Evolutionary conservation across 2,329 filamentous ascomycete species (phyloP).

Genomic region (Alternaria incomplexa): DNA sequence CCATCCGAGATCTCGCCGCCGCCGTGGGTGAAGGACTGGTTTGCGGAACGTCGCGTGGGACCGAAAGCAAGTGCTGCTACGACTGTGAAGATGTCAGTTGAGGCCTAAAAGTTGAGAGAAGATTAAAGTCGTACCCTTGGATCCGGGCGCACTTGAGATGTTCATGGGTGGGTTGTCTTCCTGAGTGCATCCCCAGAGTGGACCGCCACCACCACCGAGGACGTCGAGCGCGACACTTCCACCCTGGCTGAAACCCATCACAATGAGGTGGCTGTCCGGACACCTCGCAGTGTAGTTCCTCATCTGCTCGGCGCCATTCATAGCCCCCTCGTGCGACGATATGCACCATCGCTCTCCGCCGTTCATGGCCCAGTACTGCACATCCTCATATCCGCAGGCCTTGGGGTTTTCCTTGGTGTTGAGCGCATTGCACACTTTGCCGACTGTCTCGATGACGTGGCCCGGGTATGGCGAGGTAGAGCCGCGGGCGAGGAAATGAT

Average conservation of each 20-base stretch:
- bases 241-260: slow-evolving; percentile 38
- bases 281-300: slow-evolving; percentile 35
- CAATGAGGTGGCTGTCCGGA: slow-evolving; percentile 34
- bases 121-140: slow-evolving; percentile 19
- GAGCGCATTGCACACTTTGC: slow-evolving; percentile 31
- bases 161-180: slow-evolving; percentile 29
- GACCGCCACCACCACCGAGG: slow-evolving; percentile 33
- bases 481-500: slow-evolving; percentile 35
- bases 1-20: slow-evolving; percentile 31
- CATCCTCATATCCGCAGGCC: slow-evolving; percentile 36
- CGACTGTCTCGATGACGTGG: slow-evolving; percentile 34
- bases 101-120: neutral
- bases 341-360: slow-evolving; percentile 33
- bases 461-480: slow-evolving; percentile 36
- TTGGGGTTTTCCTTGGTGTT: slow-evolving; percentile 30
- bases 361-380: slow-evolving; percentile 34
- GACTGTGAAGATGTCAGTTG: slow-evolving; percentile 22
- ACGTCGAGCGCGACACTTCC: slow-evolving; percentile 33
- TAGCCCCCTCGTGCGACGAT: slow-evolving; percentile 32
- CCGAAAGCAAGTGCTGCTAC: slow-evolving; percentile 32
- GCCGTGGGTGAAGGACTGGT: slow-evolving; percentile 30
- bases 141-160: slow-evolving; percentile 26
- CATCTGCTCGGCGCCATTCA: slow-evolving; percentile 35
- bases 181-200: slow-evolving; percentile 33
- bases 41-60: slow-evolving; percentile 32